These are phyloP conservation scores for Spinacia oleracea DNA, from an alignment of 179 eudicot genomes.

Conservation along the genomic window DNA sequence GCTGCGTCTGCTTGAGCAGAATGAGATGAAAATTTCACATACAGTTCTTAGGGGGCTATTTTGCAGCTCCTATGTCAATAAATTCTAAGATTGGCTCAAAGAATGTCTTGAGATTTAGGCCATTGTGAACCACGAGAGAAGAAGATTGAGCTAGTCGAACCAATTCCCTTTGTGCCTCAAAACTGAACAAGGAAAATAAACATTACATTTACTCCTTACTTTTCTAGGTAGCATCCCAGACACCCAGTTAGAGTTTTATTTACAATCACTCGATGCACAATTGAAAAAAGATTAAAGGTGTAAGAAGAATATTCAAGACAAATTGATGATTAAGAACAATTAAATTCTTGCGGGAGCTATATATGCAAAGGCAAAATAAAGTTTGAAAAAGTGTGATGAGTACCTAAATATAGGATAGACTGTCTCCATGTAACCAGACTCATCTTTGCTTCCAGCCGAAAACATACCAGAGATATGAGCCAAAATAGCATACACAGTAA, in stretches of 20 bases:
- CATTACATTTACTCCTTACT: too few species aligned
- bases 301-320: not conserved
- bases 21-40: not conserved
- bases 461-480: conserved; percentile 86
- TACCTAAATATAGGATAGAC: conserved; percentile 95
- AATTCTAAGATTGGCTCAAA: not conserved
- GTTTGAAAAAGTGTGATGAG: not conserved
- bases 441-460: conserved; percentile 42
- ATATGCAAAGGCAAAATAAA: not conserved
- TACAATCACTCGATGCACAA: not conserved
- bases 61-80: not conserved
- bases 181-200: not conserved
- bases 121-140: not conserved
- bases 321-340: not conserved
- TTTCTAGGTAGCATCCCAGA: not conserved
- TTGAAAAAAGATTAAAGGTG: not conserved
- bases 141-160: not conserved
- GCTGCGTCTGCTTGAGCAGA: not conserved
- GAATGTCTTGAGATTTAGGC: not conserved
- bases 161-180: conserved; percentile 1
- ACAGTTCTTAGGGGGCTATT: not conserved
- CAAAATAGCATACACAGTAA: conserved; percentile 71
- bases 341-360: not conserved
- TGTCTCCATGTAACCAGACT: conserved; percentile 73
- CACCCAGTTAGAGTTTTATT: not conserved